These are phyloP conservation scores for Lactarius hatsudake DNA, from an alignment of 768 basidiomycete species.

Conservation along the genomic window DNA sequence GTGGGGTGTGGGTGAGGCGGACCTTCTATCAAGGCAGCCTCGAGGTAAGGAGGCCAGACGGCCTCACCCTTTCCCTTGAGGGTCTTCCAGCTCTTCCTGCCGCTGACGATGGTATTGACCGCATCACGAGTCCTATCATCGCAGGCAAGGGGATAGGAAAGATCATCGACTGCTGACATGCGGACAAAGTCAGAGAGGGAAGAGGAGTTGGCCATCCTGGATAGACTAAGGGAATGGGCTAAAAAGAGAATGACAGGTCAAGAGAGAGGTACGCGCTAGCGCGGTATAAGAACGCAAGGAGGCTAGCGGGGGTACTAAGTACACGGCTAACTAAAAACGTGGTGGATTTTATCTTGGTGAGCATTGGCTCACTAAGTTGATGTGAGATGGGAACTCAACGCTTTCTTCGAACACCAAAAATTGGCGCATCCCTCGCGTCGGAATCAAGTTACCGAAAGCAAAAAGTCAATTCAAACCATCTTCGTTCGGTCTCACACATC, in stretches of 20 bases:
- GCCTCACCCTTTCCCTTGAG: constrained; percentile 63
- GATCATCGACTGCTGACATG: constrained; percentile 29
- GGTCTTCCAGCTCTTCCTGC: constrained; percentile 75
- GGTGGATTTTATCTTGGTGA: constrained; percentile 23
- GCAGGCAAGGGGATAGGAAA: constrained; percentile 25
- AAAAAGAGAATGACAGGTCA: constrained; percentile 16
- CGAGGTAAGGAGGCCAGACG: constrained; percentile 78
- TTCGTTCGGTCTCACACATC: constrained; percentile 25
- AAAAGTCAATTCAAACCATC: constrained; percentile 26
- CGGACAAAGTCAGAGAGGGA: constrained; percentile 28
- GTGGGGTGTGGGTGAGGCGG: constrained; percentile 20
- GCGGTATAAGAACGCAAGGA: constrained; percentile 17
- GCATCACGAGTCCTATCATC: constrained; percentile 44
- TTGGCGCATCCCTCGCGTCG: constrained; percentile 22
- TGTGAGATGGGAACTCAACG: constrained; percentile 23
- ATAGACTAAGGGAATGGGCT: constrained; percentile 13
- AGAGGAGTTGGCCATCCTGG: constrained; percentile 24
- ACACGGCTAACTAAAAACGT: constrained; percentile 25
- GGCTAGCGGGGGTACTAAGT: constrained; percentile 16
- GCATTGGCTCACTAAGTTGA: constrained; percentile 6
- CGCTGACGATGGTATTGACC: constrained; percentile 62
- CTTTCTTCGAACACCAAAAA: constrained; percentile 17
- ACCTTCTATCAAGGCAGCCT: constrained; percentile 78
- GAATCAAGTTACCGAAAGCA: constrained; percentile 23
- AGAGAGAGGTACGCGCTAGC: constrained; percentile 4